Evolutionary conservation across 2,329 filamentous ascomycete genomes (phyloP), one percentile per base, ranked within the genome.

Genomic region (Neopestalotiopsis clavispora): DNA sequence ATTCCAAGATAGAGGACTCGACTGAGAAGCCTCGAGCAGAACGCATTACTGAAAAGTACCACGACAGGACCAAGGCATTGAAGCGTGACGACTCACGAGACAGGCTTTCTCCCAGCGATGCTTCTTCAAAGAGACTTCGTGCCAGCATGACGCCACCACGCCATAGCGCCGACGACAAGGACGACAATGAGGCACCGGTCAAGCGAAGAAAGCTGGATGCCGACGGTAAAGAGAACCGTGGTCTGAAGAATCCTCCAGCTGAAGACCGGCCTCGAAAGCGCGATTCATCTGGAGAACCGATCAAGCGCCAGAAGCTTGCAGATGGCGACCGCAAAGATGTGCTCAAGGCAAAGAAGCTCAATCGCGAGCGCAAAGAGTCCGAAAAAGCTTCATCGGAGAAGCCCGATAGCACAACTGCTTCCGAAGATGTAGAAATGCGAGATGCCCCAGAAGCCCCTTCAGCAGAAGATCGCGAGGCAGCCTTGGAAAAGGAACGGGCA

Each of bases 31-130:
- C 80, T 23, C 83, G 84, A 68, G 71, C 79, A 13, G 82, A 84
- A 56, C 72, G 77, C 4, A 75, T 80, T 58, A 82, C 83, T 1
- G 87, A 90, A 70, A 89, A 86, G 69, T 86, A 88, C 67, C 86
- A 88, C 67, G 88, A 90, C 71, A 83, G 87, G 66, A 86, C 88
- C 28, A 89, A 90, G 73, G 86, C 87, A 20, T 77, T 90, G 13
- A 91, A 89, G 75, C 83, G 88, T 68, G 88, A 91, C 70, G 87
- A 89, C 71, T 89, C 88, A 3, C 85, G 84, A 66, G 89, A 91
- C 69, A 82, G 84, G 38, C 76, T 85, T 13, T 83, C 84, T 9
- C 81, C 84, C 7, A 83, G 84, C 14, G 89, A 90, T 32, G 81
- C 79, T 66, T 80, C 86, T 6, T 77, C 82, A n/a, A 91, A 91